Base-by-base conservation (phyloP, 148 eudicot genomes). In the Heliamphora exappendiculata region DNA sequence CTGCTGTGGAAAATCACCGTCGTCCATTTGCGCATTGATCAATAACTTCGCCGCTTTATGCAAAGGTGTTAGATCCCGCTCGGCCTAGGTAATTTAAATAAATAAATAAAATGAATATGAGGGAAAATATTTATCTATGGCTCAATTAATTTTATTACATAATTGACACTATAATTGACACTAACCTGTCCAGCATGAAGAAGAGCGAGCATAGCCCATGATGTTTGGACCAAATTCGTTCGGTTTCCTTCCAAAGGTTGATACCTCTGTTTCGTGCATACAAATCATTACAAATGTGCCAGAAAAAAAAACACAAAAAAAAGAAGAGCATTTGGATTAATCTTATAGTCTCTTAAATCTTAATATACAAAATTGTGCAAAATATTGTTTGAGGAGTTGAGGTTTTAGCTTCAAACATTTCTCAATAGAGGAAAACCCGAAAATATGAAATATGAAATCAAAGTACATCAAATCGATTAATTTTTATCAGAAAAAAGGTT, bases 1-100 rank as follows among this genome's bases (percentile, higher is more conserved):
- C 87, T 86, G 84, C 69, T 86, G 89, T 14, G 87, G 89, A 60
- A 84, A 86, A 78, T 84, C 89, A 17, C 89, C 89, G 57, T 86
- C 79, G 2, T 59, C 84, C 87, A 82, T 75, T 51, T 86, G 89
- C n/a, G 85, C 84, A 76, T 84, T 86, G 26, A 86, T 84, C 75
- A 87, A 22, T 72, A 87, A n/a, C 51, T 80, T 87, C 41, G 89
- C 89, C 74, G 84, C 89, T 82, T 66, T 87, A 66, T 87, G 87
- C 20, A 84, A 71, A 19, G 89, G 89, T 49, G 78, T 76, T 33
- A 81, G 81, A 82, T 87, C 86, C 66, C 87, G 80, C 67, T 81
- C 80, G 50, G 84, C 86, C 89, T 86, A 47, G 51, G 20, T 54
- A 60, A 26, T 12, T 19, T 1, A n/a, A 41, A 44, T 31, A 60